Conservation (phyloP, 345 rosid genomes). For the Eucalyptus victrix region DNA sequence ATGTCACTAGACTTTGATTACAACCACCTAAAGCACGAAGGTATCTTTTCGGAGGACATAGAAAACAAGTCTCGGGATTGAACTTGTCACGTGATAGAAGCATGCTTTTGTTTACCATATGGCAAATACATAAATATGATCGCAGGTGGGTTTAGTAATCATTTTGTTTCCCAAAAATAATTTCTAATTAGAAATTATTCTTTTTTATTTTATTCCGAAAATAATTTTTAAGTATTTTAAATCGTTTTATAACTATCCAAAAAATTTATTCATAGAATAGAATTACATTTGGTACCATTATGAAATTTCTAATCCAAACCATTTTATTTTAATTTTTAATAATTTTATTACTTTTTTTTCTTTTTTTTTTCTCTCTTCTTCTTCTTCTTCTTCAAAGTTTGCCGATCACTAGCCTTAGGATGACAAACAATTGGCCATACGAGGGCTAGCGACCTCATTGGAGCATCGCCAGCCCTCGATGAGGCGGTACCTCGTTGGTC, state of each 20-base stretch:
- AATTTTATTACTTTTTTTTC: no score
- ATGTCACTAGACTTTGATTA: neutral
- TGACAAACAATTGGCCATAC: rapidly evolving
- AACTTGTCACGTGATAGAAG: neutral
- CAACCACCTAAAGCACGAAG: neutral
- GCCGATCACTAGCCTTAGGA: rapidly evolving
- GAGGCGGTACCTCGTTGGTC: rapidly evolving
- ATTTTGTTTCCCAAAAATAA: rapidly evolving
- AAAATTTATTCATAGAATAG: rapidly evolving
- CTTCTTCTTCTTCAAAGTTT: no score
- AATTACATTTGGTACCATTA: rapidly evolving
- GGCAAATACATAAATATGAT: no score
- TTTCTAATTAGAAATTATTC: rapidly evolving
- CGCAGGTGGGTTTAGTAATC: rapidly evolving
- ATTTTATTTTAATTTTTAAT: no score
- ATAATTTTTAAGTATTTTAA: no score
- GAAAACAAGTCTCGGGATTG: neutral
- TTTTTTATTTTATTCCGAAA: rapidly evolving
- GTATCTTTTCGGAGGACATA: neutral
- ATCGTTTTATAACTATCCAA: rapidly evolving
- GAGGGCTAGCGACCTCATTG: rapidly evolving
- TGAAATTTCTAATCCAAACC: no score
- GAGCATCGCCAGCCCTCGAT: rapidly evolving
- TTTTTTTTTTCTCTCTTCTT: rapidly evolving
- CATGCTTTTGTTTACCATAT: no score